phyloP scores from a whole-genome alignment of 306 rosid species.

The Acacia acuminata region DNA sequence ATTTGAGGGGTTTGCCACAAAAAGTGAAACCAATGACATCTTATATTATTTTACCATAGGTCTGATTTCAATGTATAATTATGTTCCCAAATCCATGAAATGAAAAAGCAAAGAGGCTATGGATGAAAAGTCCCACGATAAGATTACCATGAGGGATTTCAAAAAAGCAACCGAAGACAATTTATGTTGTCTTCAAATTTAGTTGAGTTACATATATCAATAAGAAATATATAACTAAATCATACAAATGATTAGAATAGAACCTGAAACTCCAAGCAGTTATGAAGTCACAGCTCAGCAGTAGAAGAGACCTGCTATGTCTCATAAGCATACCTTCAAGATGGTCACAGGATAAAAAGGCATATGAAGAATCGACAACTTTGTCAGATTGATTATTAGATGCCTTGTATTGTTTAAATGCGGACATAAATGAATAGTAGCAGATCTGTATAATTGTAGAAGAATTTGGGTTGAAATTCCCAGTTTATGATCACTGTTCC shows the following conservation, averaged over 20 bases:
- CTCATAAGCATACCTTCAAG: constrained; percentile 61
- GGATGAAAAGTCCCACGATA: background rate
- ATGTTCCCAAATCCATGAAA: constrained; percentile 9
- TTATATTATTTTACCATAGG: background rate
- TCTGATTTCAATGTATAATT: constrained; percentile 10
- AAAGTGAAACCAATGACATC: constrained; percentile 8
- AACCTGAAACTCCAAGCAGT: constrained; percentile 97
- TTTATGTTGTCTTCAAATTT: background rate
- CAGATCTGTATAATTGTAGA: constrained; percentile 59
- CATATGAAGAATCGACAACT: constrained; percentile 26
- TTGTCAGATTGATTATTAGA: constrained; percentile 31
- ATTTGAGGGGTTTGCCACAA: background rate
- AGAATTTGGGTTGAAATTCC: constrained; percentile 73
- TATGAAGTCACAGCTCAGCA: constrained; percentile 81
- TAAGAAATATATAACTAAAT: constrained; percentile 11
- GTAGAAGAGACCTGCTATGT: constrained; percentile 67
- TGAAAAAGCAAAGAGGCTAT: background rate
- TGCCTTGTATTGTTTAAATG: constrained; percentile 50
- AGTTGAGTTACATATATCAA: constrained; percentile 11
- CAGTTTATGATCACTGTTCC: constrained; percentile 78
- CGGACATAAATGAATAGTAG: constrained; percentile 54
- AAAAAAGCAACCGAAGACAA: constrained; percentile 19
- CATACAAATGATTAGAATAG: constrained; percentile 15
- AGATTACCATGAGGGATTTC: background rate
- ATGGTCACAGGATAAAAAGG: constrained; percentile 33